Conservation (phyloP, 1,284 basidiomycete species). For the Erythrobasidium hasegawianum region DNA sequence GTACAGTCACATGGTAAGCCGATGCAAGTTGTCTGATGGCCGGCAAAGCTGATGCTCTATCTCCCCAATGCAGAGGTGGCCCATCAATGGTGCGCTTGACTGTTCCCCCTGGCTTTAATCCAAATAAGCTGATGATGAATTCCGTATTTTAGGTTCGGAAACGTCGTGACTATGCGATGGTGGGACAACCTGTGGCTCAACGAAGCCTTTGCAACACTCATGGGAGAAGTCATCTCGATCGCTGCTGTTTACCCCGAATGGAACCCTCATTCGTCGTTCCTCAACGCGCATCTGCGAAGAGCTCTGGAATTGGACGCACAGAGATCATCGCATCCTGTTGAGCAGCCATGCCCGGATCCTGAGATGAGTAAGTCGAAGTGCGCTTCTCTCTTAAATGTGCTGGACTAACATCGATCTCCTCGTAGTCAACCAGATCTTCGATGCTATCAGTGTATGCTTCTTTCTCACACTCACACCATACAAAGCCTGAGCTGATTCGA, state of each 20-base stretch:
- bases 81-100: conserved; percentile 49
- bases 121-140: background rate
- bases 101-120: background rate
- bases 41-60: conserved; percentile 35
- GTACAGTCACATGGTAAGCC: conserved; percentile 63
- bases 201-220: conserved; percentile 74
- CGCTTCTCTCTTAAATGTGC: conserved; percentile 55
- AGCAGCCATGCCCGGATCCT: conserved; percentile 84
- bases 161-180: conserved; percentile 55
- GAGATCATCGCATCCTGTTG: conserved; percentile 89
- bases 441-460: conserved; percentile 57
- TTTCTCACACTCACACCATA: conserved; percentile 36
- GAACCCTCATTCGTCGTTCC: conserved; percentile 56
- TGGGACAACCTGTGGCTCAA: conserved; percentile 52
- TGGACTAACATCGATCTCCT: conserved; percentile 24
- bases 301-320: conserved; percentile 83
- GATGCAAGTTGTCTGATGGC: conserved; percentile 58
- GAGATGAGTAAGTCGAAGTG: conserved; percentile 56
- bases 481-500: background rate
- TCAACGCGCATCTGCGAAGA: conserved; percentile 54
- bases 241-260: conserved; percentile 61
- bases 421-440: conserved; percentile 64
- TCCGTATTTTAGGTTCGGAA: conserved; percentile 64
- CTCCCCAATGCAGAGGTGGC: conserved; percentile 31
- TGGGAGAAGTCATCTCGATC: conserved; percentile 85